Conservation (phyloP, 1,284 basidiomycete species). For the Moesziomyces antarcticus region DNA sequence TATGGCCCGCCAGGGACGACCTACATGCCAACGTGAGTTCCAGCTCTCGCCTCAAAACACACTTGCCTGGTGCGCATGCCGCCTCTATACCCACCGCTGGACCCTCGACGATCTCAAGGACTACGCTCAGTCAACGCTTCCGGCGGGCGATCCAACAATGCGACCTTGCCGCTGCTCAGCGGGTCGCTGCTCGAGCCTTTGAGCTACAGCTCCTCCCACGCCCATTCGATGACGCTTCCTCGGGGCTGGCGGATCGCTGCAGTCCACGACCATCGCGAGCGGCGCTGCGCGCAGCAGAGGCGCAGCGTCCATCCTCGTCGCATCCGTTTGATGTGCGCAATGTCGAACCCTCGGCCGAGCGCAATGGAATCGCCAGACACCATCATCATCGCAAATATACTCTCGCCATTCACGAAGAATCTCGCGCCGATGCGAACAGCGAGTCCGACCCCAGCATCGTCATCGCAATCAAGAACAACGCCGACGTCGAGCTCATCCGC, state of each 20-base stretch:
- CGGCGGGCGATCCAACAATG: constrained; percentile 48
- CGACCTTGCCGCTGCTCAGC: constrained; percentile 43
- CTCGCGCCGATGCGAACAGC: constrained; percentile 1
- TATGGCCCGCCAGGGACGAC: background rate
- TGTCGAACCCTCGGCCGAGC: constrained; percentile 15
- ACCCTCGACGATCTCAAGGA: constrained; percentile 12
- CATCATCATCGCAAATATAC: constrained; percentile 38
- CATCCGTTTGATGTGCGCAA: constrained; percentile 51
- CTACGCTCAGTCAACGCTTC: constrained; percentile 53
- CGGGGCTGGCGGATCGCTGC: background rate
- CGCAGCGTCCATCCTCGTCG: constrained; percentile 26
- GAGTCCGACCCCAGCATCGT: constrained; percentile 39
- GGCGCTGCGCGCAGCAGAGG: constrained; percentile 26
- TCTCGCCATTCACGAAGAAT: constrained; percentile 25
- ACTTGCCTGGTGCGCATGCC: background rate
- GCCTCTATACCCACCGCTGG: constrained; percentile 6
- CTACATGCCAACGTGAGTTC: background rate
- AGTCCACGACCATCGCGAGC: constrained; percentile 20
- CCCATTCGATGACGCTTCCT: background rate
- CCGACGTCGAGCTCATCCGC: constrained; percentile 53
- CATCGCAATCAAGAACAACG: constrained; percentile 52
- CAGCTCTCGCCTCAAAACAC: constrained; percentile 1
- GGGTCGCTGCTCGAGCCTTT: constrained; percentile 35
- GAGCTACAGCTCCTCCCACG: constrained; percentile 19
- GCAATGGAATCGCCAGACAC: constrained; percentile 1